Evolutionary conservation across 441 rosid genomes (phyloP), one percentile per base, ranked within the genome.

Genomic region (Lepidium campestre): DNA sequence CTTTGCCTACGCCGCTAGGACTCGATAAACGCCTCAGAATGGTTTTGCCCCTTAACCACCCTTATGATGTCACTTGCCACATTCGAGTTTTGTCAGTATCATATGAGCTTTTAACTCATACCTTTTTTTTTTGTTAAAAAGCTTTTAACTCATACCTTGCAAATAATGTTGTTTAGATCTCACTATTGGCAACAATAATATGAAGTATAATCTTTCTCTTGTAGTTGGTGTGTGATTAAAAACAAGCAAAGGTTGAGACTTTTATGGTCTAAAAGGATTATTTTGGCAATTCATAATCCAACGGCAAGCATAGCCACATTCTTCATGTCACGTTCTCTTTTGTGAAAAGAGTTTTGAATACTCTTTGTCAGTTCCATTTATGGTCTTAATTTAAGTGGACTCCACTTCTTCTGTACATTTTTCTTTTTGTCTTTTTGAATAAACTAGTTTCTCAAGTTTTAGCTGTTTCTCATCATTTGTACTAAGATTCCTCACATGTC

Each of bases 1-100:
- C 15, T 53, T 90, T 66, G 96, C 93, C 6, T 86, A 83, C 70
- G 74, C 76, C 31, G 81, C 86, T 25, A 79, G 75, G 55, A 54
- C 65, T 34, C 88, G 81, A 8, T 86, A 71, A 85, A 35, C 18
- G 31, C 18, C 40, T 40, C 61, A 20, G 20, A 32, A 60, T 45
- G 44, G 71, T 44, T 62, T 46, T 45, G 3, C 25, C 25, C 41
- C 50, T 17, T 45, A 27, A 54, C 27, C 34, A 37, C 22, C 34
- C 34, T 29, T 45, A n/a, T 34, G 32, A 62, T 11, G 10, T 35
- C 48, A 45, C 13, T 63, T 7, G 10, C 40, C 52, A 39, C 66
- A 13, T 68, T 10, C 18, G 17, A 40, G 18, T 22, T 62, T 44
- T 19, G n/a, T n/a, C 19, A 40, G 46, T 49, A 46, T 39, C 17